phyloP scores from a whole-genome alignment of 2,329 filamentous ascomycete genomes.

The Colletotrichum musicola region DNA sequence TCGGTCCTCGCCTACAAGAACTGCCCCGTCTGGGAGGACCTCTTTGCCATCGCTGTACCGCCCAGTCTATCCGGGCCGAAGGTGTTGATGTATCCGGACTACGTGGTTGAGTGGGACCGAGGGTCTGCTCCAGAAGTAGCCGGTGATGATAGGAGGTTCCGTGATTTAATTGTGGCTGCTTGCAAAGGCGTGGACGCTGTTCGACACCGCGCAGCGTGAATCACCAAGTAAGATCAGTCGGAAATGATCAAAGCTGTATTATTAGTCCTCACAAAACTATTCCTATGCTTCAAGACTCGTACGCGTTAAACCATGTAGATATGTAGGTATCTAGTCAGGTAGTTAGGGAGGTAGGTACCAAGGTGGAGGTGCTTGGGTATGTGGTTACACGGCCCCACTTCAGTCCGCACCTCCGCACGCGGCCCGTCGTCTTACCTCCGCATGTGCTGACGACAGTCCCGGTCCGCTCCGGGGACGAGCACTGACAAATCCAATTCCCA shows the following conservation, averaged over 20 bases:
- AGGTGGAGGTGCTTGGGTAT: too few relatives aligned
- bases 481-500: too few relatives aligned
- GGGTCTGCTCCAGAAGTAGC: not conserved
- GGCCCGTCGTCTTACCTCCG: not conserved
- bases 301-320: too few relatives aligned
- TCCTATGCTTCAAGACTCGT: too few relatives aligned
- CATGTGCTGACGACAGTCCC: not conserved
- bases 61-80: conserved; percentile 2
- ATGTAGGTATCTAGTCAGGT: too few relatives aligned
- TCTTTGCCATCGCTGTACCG: conserved; percentile 3
- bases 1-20: conserved; percentile 12
- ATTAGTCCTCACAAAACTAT: too few relatives aligned
- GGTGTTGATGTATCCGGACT: conserved; percentile 9
- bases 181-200: conserved; percentile 20
- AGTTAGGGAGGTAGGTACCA: too few relatives aligned
- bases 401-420: conserved; percentile 14
- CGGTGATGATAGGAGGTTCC: conserved; percentile 10
- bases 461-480: too few relatives aligned
- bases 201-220: not conserved
- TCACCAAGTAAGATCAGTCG: too few relatives aligned
- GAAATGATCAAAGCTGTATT: too few relatives aligned
- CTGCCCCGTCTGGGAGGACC: conserved; percentile 19
- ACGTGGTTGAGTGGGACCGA: conserved; percentile 14
- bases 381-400: not conserved
- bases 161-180: conserved; percentile 16